Base-by-base conservation (phyloP, 2,329 filamentous ascomycete genomes). In the Pyrenochaeta sp. region DNA sequence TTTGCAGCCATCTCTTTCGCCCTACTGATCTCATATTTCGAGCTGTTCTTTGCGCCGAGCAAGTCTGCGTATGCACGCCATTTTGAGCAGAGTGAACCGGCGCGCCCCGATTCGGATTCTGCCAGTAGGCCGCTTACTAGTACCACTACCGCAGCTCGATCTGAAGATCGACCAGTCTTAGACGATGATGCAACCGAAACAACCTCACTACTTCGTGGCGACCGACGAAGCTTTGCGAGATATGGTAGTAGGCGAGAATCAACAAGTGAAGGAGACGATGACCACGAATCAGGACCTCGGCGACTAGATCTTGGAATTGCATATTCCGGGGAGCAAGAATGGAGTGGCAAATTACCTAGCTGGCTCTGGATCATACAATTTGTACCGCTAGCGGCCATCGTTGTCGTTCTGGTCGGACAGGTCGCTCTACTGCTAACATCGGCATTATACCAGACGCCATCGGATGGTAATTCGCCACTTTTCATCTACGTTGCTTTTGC, bases 351-450 rank as follows among this genome's bases (percentile, higher is more conserved):
- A 37, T 80, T 98, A 52, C 92, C 92, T 1, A 86, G 85, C 44
- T 97, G 91, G 90, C 88, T 91, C 19, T 99, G 95, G 95, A 77
- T 95, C 42, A 67, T 96, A 19, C 93, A 99, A 71, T 90, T 97
- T 64, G 80, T 98, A 3, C 73, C 97, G 15, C 80, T 96, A 9
- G 91, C 87, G 0, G 93, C 93, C 0, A 86, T 97, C 51, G 86
- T 89, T 47, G 81, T 97, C 45, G 89, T 95, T 58, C 76, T 98
- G 22, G 79, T 91, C 15, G 91, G 89, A 1, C 92, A 96, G 71
- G 83, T 93, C 27, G 90, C 86, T 1, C 83, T 98, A 3, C 79
- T 94, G 12, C 75, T 92, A 15, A 91, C 89, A 4, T 86, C 89
- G 34, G 87, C 91, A 1, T 82, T 93, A 22, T 84, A 89, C 57